These are phyloP conservation scores for Gossypium raimondii DNA, from an alignment of 345 rosid genomes.

Conservation along the genomic window DNA sequence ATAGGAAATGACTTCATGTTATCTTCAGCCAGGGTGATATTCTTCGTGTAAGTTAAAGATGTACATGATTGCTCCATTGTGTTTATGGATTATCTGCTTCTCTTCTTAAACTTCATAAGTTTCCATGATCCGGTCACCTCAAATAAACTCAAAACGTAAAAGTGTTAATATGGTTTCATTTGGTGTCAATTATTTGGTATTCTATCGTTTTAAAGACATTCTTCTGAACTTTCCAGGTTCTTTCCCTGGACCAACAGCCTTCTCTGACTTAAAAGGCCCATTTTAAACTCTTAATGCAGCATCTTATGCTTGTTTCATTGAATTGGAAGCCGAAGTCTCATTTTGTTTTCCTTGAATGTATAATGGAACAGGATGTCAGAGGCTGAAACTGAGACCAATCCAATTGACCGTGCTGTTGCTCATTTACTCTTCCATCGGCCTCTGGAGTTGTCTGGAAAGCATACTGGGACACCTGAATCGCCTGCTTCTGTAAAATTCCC, in stretches of 20 bases:
- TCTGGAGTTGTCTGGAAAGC: conserved; percentile 41
- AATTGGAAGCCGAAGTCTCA: background rate
- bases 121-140: background rate
- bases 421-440: conserved; percentile 85
- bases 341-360: background rate
- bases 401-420: conserved; percentile 80
- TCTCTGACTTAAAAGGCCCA: background rate
- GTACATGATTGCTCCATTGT: background rate
- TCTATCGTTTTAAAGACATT: background rate
- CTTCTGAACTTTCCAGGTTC: background rate
- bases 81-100: background rate
- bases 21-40: background rate
- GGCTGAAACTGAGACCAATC: conserved; percentile 81
- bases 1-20: background rate
- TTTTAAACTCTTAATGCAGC: background rate
- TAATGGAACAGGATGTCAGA: conserved; percentile 27
- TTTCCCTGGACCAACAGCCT: background rate
- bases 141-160: background rate
- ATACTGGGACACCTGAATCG: conserved; percentile 53
- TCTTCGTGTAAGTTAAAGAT: background rate
- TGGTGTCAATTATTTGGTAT: background rate
- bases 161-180: background rate
- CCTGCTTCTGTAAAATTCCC: conserved; percentile 44
- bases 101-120: background rate
- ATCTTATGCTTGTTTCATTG: background rate